A percentile compares a stretch with the other conserved stretches of the same genome.
phyloP scores from a whole-genome alignment of 2,329 filamentous ascomycete species.

The Periconia sp. region DNA sequence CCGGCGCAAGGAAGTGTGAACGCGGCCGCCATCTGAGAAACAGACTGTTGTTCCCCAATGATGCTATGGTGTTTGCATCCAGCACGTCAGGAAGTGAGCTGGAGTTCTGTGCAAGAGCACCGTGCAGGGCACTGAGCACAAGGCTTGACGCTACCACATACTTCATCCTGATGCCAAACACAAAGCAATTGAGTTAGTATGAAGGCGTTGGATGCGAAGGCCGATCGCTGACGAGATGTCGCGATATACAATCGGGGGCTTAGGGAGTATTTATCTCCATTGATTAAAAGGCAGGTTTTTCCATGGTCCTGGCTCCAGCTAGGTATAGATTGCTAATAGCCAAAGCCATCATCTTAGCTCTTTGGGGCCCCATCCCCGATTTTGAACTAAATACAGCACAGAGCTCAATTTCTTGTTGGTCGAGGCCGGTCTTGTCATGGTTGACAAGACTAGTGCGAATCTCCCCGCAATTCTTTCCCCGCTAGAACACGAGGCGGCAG shows the following conservation, averaged over 20 bases:
- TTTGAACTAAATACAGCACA: background rate
- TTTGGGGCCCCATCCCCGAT: background rate
- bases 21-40: slow-evolving; percentile 52
- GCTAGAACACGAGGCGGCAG: slow-evolving; percentile 1
- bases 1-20: slow-evolving; percentile 51
- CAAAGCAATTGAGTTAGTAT: background rate
- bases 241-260: background rate
- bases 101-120: slow-evolving; percentile 21
- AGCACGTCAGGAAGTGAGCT: slow-evolving; percentile 25
- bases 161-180: slow-evolving; percentile 12
- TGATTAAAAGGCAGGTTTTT: background rate
- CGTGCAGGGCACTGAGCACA: slow-evolving; percentile 22
- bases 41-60: slow-evolving; percentile 50
- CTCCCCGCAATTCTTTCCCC: slow-evolving; percentile 11
- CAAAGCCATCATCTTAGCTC: background rate
- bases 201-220: too few relatives aligned
- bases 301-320: background rate
- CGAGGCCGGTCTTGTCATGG: background rate
- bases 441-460: slow-evolving; percentile 9
- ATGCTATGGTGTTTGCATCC: slow-evolving; percentile 28
- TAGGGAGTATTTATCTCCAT: background rate
- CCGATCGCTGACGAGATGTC: background rate
- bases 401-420: background rate
- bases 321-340: background rate
- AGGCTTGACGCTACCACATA: slow-evolving; percentile 25